Conservation (phyloP, 73 alveolate species). For the Stentor coeruleus region DNA sequence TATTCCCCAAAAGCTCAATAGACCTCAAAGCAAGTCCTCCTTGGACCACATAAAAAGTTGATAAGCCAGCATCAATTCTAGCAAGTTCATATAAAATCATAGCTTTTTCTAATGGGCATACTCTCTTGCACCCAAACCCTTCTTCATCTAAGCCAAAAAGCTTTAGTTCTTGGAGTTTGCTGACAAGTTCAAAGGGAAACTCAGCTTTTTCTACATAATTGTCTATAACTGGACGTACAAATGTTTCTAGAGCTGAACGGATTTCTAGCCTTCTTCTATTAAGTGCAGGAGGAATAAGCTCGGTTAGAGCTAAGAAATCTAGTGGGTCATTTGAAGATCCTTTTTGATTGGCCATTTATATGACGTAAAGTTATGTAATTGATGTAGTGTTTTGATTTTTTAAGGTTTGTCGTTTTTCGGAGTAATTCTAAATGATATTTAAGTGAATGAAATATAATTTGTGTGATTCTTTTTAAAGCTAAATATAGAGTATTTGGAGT, state of each 20-base stretch:
- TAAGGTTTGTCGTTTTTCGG: too few relatives aligned
- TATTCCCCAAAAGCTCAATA: conserved; percentile 42
- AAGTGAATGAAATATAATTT: too few relatives aligned
- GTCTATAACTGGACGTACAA: background rate
- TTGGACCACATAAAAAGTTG: conserved; percentile 38
- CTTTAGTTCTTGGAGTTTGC: background rate
- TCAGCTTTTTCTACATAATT: background rate
- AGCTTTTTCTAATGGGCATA: conserved; percentile 28
- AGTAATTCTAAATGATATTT: too few relatives aligned
- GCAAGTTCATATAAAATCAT: conserved; percentile 46
- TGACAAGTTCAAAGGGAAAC: background rate
- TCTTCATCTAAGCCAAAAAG: background rate
- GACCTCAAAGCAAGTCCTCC: conserved; percentile 38
- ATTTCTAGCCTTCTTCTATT: background rate
- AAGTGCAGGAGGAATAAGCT: conserved; percentile 10
- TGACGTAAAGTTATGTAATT: too few relatives aligned
- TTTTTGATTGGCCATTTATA: too few relatives aligned
- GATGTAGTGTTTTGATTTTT: too few relatives aligned
- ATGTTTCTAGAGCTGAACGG: background rate
- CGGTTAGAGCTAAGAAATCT: background rate
- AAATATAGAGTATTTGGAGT: too few relatives aligned
- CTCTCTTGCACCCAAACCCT: background rate
- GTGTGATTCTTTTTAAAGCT: too few relatives aligned
- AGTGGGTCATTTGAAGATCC: too few relatives aligned
- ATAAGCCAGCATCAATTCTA: conserved; percentile 41